Evolutionary conservation across 2,329 filamentous ascomycete genomes (phyloP).

Genomic region (Penicillium italicum): DNA sequence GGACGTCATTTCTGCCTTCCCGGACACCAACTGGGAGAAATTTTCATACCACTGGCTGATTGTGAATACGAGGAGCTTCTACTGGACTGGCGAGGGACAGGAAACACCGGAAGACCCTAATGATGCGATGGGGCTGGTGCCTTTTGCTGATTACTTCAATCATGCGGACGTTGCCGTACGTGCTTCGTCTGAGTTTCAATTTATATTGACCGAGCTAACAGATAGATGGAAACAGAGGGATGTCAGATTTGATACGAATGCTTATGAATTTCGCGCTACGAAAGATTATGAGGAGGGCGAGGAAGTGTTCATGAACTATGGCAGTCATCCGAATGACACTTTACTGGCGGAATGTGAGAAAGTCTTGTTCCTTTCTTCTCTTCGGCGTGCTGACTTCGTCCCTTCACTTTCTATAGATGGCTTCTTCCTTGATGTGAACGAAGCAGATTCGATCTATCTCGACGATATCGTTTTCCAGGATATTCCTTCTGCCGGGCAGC

Average conservation of each 20-base stretch:
- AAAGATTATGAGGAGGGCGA: conserved; percentile 39
- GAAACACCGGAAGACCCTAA: conserved; percentile 39
- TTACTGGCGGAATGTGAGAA: conserved; percentile 44
- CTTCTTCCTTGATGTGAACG: conserved; percentile 41
- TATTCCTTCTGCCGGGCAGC: conserved; percentile 23
- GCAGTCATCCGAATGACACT: conserved; percentile 43
- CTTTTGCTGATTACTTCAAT: conserved; percentile 49
- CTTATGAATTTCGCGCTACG: conserved; percentile 36
- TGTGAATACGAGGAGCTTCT: conserved; percentile 59
- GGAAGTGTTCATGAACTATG: conserved; percentile 46
- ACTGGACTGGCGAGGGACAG: conserved; percentile 48
- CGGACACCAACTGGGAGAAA: conserved; percentile 39
- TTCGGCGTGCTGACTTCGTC: not conserved
- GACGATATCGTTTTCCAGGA: conserved; percentile 42
- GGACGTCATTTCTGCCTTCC: conserved; percentile 43
- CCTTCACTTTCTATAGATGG: conserved; percentile 33
- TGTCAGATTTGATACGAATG: conserved; percentile 36
- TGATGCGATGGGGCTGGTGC: conserved; percentile 46
- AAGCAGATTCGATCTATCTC: conserved; percentile 40
- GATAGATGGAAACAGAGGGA: conserved; percentile 30
- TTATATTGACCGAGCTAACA: not conserved
- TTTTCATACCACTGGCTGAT: conserved; percentile 60
- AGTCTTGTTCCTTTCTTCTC: not conserved
- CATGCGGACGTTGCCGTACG: conserved; percentile 43
- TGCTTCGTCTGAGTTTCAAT: not conserved